Conservation (phyloP, 2,329 filamentous ascomycete genomes). For the Pseudofabraea citricarpa region DNA sequence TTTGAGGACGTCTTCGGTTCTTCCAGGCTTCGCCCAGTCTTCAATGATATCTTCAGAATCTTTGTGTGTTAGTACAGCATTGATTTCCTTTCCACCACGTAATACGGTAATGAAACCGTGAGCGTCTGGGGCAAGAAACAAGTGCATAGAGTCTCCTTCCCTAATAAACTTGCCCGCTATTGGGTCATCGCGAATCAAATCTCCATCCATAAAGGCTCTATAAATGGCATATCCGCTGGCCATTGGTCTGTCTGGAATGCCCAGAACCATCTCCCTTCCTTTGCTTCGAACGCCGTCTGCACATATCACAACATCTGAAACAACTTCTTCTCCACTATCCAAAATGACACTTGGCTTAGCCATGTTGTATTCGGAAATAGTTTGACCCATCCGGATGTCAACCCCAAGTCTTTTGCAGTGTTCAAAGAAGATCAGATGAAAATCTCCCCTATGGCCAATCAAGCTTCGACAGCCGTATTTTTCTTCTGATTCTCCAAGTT, state of each 20-base stretch:
- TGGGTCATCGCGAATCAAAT: not conserved
- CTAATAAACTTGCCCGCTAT: not conserved
- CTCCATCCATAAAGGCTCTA: not conserved
- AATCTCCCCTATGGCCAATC: not conserved
- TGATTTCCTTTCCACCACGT: not conserved
- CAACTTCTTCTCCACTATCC: not conserved
- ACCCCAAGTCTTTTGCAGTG: not conserved
- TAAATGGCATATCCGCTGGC: not conserved
- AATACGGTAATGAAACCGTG: not conserved
- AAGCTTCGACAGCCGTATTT: not conserved
- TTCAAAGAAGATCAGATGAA: not conserved
- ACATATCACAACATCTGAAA: not conserved
- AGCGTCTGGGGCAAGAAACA: not conserved
- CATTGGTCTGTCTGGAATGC: not conserved
- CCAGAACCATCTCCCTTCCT: not conserved
- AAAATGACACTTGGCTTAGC: not conserved
- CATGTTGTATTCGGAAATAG: not conserved
- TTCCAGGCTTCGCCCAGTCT: not conserved
- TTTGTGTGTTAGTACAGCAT: not conserved
- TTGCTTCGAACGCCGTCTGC: not conserved
- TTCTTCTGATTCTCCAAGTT: not conserved
- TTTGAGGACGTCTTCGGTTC: not conserved
- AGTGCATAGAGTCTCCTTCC: not conserved
- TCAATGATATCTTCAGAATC: not conserved
- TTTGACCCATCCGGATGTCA: constrained; percentile 1